phyloP scores from a whole-genome alignment of 1,139 yeast genomes.

The Yamadazyma buinensis region DNA sequence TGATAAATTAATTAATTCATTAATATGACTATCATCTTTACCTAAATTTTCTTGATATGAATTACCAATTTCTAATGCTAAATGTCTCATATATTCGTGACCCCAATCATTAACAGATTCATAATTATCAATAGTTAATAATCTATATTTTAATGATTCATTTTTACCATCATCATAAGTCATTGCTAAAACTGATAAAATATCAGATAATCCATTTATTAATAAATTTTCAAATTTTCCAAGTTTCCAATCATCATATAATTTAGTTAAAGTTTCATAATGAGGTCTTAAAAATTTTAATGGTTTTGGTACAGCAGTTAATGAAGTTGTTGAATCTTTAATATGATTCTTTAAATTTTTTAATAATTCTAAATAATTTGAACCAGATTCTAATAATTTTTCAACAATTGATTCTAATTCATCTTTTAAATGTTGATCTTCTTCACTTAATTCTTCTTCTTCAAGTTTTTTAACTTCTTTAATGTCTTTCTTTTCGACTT shows the following conservation, averaged over 20 bases:
- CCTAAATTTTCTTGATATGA: constrained; percentile 71
- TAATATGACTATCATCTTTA: constrained; percentile 37
- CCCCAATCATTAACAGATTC: constrained; percentile 87
- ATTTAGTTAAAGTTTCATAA: constrained; percentile 60
- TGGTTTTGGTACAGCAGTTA: constrained; percentile 99
- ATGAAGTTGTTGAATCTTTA: constrained; percentile 91
- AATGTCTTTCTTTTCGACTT: not conserved
- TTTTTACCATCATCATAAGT: constrained; percentile 83
- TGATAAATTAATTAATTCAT: constrained; percentile 59
- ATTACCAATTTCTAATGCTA: constrained; percentile 92
- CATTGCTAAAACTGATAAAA: constrained; percentile 92
- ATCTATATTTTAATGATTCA: constrained; percentile 78
- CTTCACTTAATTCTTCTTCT: constrained; percentile 87
- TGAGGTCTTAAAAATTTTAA: constrained; percentile 91
- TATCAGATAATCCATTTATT: constrained; percentile 59
- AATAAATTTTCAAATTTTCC: not conserved
- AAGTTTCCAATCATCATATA: constrained; percentile 41
- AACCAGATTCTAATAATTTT: constrained; percentile 49
- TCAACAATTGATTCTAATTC: constrained; percentile 88
- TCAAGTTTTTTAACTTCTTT: constrained; percentile 3
- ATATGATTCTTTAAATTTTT: constrained; percentile 70
- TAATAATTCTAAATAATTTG: constrained; percentile 57
- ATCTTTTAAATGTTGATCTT: constrained; percentile 82
- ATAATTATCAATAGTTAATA: constrained; percentile 44
- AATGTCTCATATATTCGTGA: constrained; percentile 93